Percentiles rank a stretch among this genome's conserved stretches.
phyloP scores from a whole-genome alignment of 176 grass and related monocot species.

The Echinochloa phyllopogon region DNA sequence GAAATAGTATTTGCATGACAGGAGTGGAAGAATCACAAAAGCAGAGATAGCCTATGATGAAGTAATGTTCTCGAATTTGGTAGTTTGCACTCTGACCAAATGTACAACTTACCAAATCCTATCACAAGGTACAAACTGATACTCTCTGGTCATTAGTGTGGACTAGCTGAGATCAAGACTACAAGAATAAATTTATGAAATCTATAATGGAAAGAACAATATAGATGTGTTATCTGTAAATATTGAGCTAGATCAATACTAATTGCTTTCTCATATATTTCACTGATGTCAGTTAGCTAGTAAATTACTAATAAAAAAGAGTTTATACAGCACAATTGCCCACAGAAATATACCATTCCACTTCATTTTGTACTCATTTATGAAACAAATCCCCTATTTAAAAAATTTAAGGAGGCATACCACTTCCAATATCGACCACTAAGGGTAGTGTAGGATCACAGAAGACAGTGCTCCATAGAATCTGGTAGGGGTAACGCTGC shows the following conservation, averaged over 20 bases:
- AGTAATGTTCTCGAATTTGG: background rate
- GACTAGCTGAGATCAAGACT: slow-evolving; percentile 30
- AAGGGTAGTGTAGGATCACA: slow-evolving; percentile 66
- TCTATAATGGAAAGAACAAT: slow-evolving; percentile 35
- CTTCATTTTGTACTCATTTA: slow-evolving; percentile 32
- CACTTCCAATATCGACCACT: slow-evolving; percentile 90
- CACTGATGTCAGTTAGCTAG: slow-evolving; percentile 17
- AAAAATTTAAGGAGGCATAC: slow-evolving; percentile 52
- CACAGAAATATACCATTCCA: background rate
- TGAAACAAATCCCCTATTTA: slow-evolving; percentile 5
- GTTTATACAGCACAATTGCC: background rate
- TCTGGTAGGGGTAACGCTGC: slow-evolving; percentile 67
- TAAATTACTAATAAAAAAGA: background rate
- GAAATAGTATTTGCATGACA: slow-evolving; percentile 36
- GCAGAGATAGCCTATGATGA: background rate
- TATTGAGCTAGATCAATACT: slow-evolving; percentile 18
- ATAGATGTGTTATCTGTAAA: background rate
- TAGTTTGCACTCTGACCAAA: slow-evolving; percentile 18
- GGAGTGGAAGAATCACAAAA: background rate
- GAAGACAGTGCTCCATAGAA: slow-evolving; percentile 74
- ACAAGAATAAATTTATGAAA: slow-evolving; percentile 20
- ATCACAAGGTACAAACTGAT: slow-evolving; percentile 10
- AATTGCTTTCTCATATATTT: slow-evolving; percentile 9
- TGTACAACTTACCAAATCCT: slow-evolving; percentile 17
- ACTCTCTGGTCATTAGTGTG: background rate